A percentile compares a stretch with the other conserved stretches of the same genome.
Conservation (phyloP, 345 rosid genomes). For the Brassica carinata region DNA sequence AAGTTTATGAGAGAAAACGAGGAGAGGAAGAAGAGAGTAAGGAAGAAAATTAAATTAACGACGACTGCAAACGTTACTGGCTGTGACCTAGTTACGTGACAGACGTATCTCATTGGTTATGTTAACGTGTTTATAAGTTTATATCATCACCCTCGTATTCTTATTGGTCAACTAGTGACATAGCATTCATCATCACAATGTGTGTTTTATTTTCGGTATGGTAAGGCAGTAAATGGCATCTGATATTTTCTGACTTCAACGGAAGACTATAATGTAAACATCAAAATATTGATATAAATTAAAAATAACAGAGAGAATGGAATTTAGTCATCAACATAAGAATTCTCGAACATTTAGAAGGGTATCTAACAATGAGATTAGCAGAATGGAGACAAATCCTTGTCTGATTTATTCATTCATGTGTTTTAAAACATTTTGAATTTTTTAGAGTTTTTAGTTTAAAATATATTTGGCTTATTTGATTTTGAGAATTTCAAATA, state of each 20-base stretch:
- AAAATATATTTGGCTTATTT: too few relatives aligned
- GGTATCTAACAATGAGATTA: too few relatives aligned
- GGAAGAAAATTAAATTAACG: conserved; percentile 22
- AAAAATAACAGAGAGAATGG: not conserved
- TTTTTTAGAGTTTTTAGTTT: too few relatives aligned
- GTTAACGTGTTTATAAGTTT: conserved; percentile 31
- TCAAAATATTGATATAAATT: not conserved
- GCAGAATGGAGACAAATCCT: not conserved
- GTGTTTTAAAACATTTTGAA: too few relatives aligned
- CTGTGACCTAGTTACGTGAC: conserved; percentile 41
- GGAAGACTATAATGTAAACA: not conserved
- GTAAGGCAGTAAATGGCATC: conserved; percentile 11
- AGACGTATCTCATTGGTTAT: conserved; percentile 11
- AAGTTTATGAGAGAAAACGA: not conserved
- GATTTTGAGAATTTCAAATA: not conserved
- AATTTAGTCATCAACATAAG: not conserved
- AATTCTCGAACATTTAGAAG: not conserved
- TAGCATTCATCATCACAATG: conserved; percentile 2
- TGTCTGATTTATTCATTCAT: not conserved
- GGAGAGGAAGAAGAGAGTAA: conserved; percentile 7
- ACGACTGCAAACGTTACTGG: conserved; percentile 18
- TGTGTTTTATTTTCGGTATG: not conserved
- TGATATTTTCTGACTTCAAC: not conserved
- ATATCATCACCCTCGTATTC: not conserved
- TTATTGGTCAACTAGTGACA: conserved; percentile 17